These are phyloP conservation scores for Didymella arachidicola DNA, from an alignment of 2,329 filamentous ascomycete genomes.

Conservation along the genomic window DNA sequence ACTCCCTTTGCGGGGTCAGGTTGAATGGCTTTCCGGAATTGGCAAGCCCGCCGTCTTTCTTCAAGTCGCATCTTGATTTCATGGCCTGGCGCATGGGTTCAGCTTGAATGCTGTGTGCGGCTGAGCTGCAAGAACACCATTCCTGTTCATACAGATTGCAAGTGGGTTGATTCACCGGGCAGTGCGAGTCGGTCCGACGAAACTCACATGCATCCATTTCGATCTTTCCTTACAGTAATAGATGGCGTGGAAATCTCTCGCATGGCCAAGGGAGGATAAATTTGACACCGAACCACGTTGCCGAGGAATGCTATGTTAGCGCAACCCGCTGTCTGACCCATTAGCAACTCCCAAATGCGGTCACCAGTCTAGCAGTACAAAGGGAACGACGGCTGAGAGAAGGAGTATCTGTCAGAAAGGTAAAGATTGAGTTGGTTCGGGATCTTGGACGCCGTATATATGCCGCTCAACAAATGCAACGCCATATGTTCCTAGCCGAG, in stretches of 20 bases:
- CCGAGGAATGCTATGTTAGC: slow-evolving; percentile 17
- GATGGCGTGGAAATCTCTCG: not conserved
- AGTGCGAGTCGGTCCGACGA: slow-evolving; percentile 4
- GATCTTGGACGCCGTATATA: slow-evolving; percentile 11
- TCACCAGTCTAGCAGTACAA: slow-evolving; percentile 11
- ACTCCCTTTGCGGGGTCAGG: slow-evolving; percentile 12
- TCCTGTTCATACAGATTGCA: not conserved
- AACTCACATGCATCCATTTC: not conserved
- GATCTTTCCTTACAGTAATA: slow-evolving; percentile 8
- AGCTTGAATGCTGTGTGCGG: not conserved
- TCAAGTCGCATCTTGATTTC: not conserved
- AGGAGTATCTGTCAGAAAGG: not conserved
- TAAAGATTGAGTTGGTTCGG: slow-evolving; percentile 8
- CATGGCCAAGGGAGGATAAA: slow-evolving; percentile 11
- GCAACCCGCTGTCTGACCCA: not conserved
- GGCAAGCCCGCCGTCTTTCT: not conserved
- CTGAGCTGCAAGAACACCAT: slow-evolving; percentile 1
- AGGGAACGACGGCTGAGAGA: slow-evolving; percentile 1
- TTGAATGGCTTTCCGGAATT: slow-evolving; percentile 1
- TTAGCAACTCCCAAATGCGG: slow-evolving; percentile 12
- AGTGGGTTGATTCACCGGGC: not conserved
- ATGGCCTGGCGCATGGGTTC: not conserved
- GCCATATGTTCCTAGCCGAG: slow-evolving; percentile 8
- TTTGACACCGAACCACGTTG: slow-evolving; percentile 8
- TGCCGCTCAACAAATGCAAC: slow-evolving; percentile 18